Base-by-base conservation (phyloP, 139 green algal genomes). In the Haematococcus lacustris region DNA sequence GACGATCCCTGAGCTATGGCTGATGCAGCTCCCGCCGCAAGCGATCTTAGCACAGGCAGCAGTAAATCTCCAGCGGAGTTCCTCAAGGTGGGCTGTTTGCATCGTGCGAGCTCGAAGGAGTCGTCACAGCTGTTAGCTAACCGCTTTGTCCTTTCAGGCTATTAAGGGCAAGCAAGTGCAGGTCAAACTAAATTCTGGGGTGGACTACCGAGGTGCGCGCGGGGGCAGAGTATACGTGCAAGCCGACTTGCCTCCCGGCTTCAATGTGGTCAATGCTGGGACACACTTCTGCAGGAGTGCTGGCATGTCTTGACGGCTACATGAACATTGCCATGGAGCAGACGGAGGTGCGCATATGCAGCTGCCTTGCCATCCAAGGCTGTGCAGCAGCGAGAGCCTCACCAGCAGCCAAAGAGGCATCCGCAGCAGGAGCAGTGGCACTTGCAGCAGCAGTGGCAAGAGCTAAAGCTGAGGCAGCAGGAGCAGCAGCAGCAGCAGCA, bases 271-370 rank as follows among this genome's bases (percentile, higher is more conserved):
- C 25, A 64, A 64, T 35, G n/a, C n/a, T n/a, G n/a, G n/a, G n/a
- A n/a, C n/a, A n/a, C n/a, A n/a, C n/a, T n/a, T n/a, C n/a, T 66
- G 70, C 86, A 96, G 94, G 95, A 1, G 88, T 98, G 9, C 79
- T 99, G 37, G 93, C 92, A 0, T 98, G 94, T 78, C 73, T 99
- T 39, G 96, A 99, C 80, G 96, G 96, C 32, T 99, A 97, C 85
- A 99, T 99, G 96, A 99, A 99, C 85, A 98, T 99, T 47, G 96
- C 96, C 1, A 98, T 99, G 94, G 96, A 99, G 83, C 91, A 99
- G 74, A 99, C 96, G 73, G 95, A 99, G 82, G 91, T 92, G 51
- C 1, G 73, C 9, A 38, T n/a, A n/a, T n/a, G n/a, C n/a, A n/a
- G n/a, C n/a, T n/a, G n/a, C n/a, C n/a, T n/a, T n/a, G n/a, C n/a